Percentiles rank a stretch among this genome's conserved stretches.
Conservation (phyloP, 768 basidiomycete genomes). For the Pisolithus orientalis region DNA sequence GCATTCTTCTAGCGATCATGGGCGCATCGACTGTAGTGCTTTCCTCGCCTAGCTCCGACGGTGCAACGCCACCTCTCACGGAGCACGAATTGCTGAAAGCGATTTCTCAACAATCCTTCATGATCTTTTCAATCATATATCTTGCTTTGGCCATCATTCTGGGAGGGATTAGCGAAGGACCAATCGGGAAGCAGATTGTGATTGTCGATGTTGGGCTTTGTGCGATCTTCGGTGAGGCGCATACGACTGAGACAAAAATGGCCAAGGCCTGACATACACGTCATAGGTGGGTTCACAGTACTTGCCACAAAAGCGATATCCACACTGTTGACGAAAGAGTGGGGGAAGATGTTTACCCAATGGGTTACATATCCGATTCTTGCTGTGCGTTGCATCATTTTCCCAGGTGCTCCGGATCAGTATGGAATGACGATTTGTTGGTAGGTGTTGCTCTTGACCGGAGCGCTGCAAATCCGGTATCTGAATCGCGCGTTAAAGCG, state of each 20-base stretch:
- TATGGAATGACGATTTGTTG: conserved; percentile 4
- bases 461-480: conserved; percentile 79
- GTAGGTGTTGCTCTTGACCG: conserved; percentile 67
- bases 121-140: conserved; percentile 68
- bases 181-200: conserved; percentile 59
- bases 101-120: conserved; percentile 64
- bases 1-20: conserved; percentile 73
- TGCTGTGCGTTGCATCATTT: conserved; percentile 37
- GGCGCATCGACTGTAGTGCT: conserved; percentile 94
- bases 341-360: conserved; percentile 67
- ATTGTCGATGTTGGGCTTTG: conserved; percentile 86
- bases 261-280: not conserved
- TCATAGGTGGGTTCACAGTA: conserved; percentile 85
- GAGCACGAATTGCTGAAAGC: conserved; percentile 63
- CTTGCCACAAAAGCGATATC: conserved; percentile 90
- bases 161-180: conserved; percentile 58
- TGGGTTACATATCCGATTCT: conserved; percentile 84
- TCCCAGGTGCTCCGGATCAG: not conserved
- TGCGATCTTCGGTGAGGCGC: conserved; percentile 63
- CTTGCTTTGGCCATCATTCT: conserved; percentile 51
- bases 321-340: conserved; percentile 73
- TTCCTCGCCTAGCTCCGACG: conserved; percentile 65
- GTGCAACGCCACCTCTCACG: conserved; percentile 47
- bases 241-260: not conserved
- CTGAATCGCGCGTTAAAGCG: conserved; percentile 84